Conservation (phyloP, 2,329 filamentous ascomycete species). For the Aspergillus sclerotialis region DNA sequence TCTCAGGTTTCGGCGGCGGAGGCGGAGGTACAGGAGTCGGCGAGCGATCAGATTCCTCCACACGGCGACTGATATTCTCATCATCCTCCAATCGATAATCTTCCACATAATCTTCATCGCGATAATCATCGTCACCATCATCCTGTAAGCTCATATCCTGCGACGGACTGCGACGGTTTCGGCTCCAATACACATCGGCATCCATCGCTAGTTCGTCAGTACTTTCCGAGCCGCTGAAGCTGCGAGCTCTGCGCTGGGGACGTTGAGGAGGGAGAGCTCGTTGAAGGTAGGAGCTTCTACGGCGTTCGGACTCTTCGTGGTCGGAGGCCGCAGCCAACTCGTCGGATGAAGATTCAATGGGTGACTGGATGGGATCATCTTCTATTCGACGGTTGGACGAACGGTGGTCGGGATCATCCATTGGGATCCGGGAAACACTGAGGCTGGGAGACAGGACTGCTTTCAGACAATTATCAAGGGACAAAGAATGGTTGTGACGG, state of each 20-base stretch:
- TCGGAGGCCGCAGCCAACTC: constrained; percentile 31
- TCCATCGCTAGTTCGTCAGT: constrained; percentile 42
- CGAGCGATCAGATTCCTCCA: constrained; percentile 22
- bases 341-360: constrained; percentile 31
- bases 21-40: constrained; percentile 32
- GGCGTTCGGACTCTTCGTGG: constrained; percentile 28
- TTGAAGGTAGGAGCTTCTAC: constrained; percentile 28
- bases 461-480: too few species aligned
- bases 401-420: constrained; percentile 18
- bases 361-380: constrained; percentile 16
- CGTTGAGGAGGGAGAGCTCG: constrained; percentile 25
- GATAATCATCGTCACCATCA: not conserved
- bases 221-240: constrained; percentile 27
- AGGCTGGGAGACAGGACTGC: constrained; percentile 5
- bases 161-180: constrained; percentile 9
- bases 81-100: constrained; percentile 1
- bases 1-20: constrained; percentile 44
- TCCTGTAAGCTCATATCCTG: constrained; percentile 6
- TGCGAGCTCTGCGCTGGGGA: constrained; percentile 18
- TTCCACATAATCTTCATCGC: constrained; percentile 1
- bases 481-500: too few species aligned
- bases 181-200: constrained; percentile 29
- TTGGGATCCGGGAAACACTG: constrained; percentile 7
- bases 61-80: constrained; percentile 2
- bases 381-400: constrained; percentile 27